A percentile compares a stretch with the other conserved stretches of the same genome.
phyloP scores from a whole-genome alignment of 805 yeast genomes.

The Saccharomycopsis selenospora region DNA sequence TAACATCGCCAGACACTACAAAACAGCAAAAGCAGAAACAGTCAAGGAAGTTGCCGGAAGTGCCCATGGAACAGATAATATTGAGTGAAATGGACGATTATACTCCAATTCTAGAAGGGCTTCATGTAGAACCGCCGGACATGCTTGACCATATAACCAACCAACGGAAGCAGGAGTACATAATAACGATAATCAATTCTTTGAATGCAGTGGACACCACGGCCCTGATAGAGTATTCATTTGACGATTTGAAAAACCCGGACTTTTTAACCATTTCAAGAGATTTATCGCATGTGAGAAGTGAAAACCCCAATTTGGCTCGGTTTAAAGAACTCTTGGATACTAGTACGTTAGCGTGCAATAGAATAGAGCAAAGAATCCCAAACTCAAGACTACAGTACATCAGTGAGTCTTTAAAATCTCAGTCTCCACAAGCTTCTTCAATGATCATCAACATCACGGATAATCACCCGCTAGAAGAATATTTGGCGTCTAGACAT shows the following conservation, averaged over 20 bases:
- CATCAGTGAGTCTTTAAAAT: neutral
- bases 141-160: slow-evolving; percentile 4
- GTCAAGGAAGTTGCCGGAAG: slow-evolving; percentile 6
- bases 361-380: neutral
- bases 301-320: slow-evolving; percentile 2
- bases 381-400: neutral
- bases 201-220: neutral
- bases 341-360: neutral
- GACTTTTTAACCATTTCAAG: neutral
- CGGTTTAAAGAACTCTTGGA: neutral
- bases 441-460: neutral
- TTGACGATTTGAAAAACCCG: neutral
- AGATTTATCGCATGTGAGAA: neutral
- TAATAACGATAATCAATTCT: neutral
- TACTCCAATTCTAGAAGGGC: neutral
- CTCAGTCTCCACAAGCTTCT: neutral
- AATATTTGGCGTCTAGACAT: neutral
- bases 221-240: neutral
- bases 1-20: neutral
- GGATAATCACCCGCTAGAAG: neutral
- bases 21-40: neutral
- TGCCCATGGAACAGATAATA: slow-evolving; percentile 8
- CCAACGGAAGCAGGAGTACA: neutral
- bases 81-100: slow-evolving; percentile 7
- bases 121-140: slow-evolving; percentile 3